Conservation (phyloP, 345 rosid genomes). For the Salix arbutifolia region DNA sequence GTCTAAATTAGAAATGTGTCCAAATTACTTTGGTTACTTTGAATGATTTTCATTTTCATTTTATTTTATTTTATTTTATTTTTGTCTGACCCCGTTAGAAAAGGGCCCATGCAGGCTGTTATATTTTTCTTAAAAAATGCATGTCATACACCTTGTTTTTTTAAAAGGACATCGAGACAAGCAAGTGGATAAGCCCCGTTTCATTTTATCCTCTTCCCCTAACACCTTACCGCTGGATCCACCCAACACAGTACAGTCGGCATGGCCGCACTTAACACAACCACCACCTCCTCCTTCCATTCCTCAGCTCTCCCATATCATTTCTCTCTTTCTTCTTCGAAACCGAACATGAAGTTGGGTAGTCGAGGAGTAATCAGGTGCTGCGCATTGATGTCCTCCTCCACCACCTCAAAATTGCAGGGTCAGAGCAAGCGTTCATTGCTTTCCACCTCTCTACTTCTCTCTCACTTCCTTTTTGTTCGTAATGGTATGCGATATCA, state of each 20-base stretch:
- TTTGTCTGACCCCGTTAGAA: too few relatives aligned
- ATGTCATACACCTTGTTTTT: too few relatives aligned
- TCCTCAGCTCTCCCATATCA: neutral
- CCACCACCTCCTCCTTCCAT: slow-evolving; percentile 12
- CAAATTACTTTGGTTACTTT: too few relatives aligned
- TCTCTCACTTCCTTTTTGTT: slow-evolving; percentile 37
- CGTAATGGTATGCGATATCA: slow-evolving; percentile 37
- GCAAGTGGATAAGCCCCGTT: slow-evolving; percentile 9
- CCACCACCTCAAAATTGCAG: slow-evolving; percentile 30
- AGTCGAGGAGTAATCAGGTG: too few relatives aligned
- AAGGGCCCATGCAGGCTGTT: too few relatives aligned
- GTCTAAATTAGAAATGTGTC: too few relatives aligned
- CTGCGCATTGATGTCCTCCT: neutral
- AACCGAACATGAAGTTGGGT: neutral
- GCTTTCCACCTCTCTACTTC: slow-evolving; percentile 53
- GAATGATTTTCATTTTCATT: too few relatives aligned
- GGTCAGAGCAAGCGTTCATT: slow-evolving; percentile 44
- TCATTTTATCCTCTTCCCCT: neutral
- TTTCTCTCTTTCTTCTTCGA: neutral
- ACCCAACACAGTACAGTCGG: neutral
- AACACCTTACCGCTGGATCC: neutral
- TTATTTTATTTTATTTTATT: too few relatives aligned
- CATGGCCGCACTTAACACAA: slow-evolving; percentile 24
- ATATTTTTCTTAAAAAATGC: too few relatives aligned
- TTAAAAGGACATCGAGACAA: neutral